Conservation (phyloP, 441 rosid genomes). For the Cnidoscolus chayamansa region DNA sequence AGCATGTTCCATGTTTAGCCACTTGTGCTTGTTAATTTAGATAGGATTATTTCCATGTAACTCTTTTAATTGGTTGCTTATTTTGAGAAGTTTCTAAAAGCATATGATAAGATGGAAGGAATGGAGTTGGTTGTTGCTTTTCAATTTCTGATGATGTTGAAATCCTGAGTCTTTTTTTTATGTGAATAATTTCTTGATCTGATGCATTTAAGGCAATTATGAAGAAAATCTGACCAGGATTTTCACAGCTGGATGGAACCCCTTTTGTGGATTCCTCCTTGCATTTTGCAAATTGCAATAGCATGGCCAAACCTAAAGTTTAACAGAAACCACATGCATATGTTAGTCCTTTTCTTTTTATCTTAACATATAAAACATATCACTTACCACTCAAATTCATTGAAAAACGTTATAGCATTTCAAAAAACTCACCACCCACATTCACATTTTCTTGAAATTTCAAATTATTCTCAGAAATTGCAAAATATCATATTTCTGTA, state of each 20-base stretch:
- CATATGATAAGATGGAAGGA: conserved; percentile 24
- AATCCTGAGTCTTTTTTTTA: neutral
- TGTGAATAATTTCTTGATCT: neutral
- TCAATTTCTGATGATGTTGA: neutral
- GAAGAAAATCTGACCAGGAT: conserved; percentile 37
- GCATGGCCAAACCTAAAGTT: neutral
- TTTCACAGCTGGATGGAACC: conserved; percentile 37
- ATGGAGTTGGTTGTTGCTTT: neutral
- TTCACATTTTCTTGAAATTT: too few relatives aligned
- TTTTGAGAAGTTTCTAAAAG: neutral
- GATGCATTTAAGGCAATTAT: conserved; percentile 16
- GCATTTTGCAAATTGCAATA: neutral
- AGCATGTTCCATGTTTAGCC: neutral
- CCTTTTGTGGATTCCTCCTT: conserved; percentile 32
- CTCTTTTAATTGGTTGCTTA: neutral
- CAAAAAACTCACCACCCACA: too few relatives aligned
- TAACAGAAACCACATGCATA: too few relatives aligned
- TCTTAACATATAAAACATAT: too few relatives aligned
- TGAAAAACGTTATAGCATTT: too few relatives aligned
- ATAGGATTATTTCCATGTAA: neutral
- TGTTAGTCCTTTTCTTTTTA: too few relatives aligned
- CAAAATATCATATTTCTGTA: too few relatives aligned
- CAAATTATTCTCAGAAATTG: too few relatives aligned
- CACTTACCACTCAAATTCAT: too few relatives aligned
- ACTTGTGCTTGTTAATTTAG: neutral